Conservation (phyloP, 1,284 basidiomycete species). For the Cronartium quercuum region DNA sequence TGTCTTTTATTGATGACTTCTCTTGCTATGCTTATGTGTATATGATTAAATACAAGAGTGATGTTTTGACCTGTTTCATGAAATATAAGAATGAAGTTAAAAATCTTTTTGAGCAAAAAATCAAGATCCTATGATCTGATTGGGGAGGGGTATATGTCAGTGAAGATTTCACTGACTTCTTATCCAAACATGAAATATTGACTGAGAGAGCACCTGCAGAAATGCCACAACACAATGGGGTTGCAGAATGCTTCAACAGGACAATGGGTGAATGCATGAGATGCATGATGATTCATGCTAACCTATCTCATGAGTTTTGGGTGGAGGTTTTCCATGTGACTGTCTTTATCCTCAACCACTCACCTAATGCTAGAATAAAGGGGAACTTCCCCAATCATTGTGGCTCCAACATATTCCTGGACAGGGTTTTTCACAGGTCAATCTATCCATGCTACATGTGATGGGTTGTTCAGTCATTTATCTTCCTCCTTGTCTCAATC, state of each 20-base stretch:
- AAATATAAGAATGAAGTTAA: not conserved
- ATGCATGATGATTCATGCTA: not conserved
- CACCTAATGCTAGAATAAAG: not conserved
- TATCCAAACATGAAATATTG: not conserved
- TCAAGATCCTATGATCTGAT: not conserved
- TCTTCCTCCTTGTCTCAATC: too few species aligned
- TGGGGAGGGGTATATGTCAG: not conserved
- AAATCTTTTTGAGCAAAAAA: not conserved
- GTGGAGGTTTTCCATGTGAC: not conserved
- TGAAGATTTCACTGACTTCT: not conserved
- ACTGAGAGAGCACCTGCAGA: not conserved
- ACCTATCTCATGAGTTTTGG: not conserved
- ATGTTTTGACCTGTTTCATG: not conserved
- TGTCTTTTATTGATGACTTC: not conserved
- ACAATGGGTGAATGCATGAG: not conserved
- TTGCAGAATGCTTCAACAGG: not conserved
- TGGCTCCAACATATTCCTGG: not conserved
- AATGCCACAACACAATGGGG: not conserved
- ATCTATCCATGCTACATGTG: too few species aligned
- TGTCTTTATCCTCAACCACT: not conserved
- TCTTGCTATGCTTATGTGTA: not conserved
- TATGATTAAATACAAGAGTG: not conserved
- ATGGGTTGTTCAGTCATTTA: too few species aligned
- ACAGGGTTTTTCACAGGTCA: not conserved
- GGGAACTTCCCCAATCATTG: not conserved